These are phyloP conservation scores for Bremia lactucae DNA, from an alignment of 352 stramenopile species.

Conservation along the genomic window DNA sequence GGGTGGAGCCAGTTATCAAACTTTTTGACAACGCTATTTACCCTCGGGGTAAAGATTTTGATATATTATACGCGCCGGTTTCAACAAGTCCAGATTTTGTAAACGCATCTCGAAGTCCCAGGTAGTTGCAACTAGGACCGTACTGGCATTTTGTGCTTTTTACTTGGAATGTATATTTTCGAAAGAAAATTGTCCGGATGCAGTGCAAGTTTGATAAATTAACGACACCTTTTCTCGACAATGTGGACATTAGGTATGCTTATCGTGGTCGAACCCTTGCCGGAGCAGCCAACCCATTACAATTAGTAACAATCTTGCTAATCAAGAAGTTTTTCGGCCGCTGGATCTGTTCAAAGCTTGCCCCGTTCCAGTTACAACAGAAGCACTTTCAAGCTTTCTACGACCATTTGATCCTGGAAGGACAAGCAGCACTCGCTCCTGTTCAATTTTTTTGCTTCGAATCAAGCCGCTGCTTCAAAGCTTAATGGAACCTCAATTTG, in stretches of 20 bases:
- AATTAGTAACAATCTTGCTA: background rate
- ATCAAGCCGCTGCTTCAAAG: conserved; percentile 1
- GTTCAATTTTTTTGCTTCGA: conserved; percentile 22
- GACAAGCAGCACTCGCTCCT: background rate
- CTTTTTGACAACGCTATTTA: background rate
- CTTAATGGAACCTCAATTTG: background rate
- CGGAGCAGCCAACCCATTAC: background rate
- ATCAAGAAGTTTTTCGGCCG: background rate
- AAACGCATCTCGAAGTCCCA: background rate
- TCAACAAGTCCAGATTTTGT: background rate
- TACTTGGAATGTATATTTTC: background rate
- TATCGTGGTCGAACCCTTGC: background rate
- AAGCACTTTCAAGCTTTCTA: background rate
- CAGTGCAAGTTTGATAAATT: background rate
- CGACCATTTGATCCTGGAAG: background rate
- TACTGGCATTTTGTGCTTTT: background rate
- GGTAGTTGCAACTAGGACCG: background rate
- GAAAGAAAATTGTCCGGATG: background rate
- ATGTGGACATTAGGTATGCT: background rate
- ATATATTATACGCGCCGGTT: background rate
- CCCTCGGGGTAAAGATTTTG: background rate
- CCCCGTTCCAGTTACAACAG: background rate
- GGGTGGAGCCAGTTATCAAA: background rate
- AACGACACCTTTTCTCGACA: background rate
- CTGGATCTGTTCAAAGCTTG: background rate